A percentile compares a stretch with the other conserved stretches of the same genome.
These are phyloP conservation scores for Nepenthes gracilis DNA, from an alignment of 148 eudicot genomes.

Conservation along the genomic window DNA sequence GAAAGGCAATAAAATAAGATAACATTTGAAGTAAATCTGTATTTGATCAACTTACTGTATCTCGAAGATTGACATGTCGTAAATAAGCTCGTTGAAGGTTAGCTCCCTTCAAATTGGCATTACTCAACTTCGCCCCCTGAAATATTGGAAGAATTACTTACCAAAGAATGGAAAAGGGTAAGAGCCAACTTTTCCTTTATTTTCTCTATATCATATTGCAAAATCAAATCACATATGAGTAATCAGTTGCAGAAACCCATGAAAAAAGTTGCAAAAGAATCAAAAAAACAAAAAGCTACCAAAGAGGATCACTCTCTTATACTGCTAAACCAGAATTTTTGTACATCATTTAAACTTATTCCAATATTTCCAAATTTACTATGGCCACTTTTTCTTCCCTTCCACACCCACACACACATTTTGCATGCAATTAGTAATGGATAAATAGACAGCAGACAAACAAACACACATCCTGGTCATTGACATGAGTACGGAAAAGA, in stretches of 20 bases:
- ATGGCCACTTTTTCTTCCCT: not conserved
- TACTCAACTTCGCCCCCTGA: slow-evolving; percentile 76
- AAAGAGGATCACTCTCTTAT: no score
- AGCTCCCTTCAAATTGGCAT: slow-evolving; percentile 82
- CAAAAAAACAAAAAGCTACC: no score
- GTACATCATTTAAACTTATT: no score
- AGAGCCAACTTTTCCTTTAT: not conserved
- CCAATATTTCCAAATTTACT: no score
- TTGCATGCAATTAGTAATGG: no score
- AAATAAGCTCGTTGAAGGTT: slow-evolving; percentile 94
- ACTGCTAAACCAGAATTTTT: no score
- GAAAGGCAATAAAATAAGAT: not conserved
- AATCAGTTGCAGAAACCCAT: no score
- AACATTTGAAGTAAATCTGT: not conserved
- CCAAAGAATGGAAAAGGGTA: not conserved
- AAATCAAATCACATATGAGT: no score
- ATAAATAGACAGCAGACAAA: not conserved
- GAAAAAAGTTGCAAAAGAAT: no score
- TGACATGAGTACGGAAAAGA: not conserved
- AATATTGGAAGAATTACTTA: slow-evolving; percentile 3
- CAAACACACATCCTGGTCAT: not conserved
- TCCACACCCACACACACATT: not conserved
- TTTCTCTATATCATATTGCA: not conserved
- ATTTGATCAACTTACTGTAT: slow-evolving; percentile 49
- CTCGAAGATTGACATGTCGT: slow-evolving; percentile 81